These are phyloP conservation scores for Claviceps purpurea DNA, from an alignment of 2,329 filamentous ascomycete genomes.

Conservation along the genomic window DNA sequence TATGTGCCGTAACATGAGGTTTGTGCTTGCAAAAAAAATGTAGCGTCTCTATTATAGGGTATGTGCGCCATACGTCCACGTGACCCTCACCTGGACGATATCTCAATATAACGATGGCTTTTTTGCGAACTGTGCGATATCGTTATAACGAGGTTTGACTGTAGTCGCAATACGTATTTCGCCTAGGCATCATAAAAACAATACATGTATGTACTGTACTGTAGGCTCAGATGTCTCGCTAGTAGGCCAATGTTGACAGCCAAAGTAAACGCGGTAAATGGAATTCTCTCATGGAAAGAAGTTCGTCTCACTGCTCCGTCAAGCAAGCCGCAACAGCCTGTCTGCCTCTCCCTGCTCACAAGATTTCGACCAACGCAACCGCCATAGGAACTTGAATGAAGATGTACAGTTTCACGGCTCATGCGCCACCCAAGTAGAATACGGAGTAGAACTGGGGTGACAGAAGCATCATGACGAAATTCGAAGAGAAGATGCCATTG, in stretches of 20 bases:
- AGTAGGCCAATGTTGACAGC: background rate
- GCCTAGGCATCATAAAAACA: background rate
- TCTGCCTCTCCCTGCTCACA: background rate
- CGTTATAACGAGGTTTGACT: too few relatives aligned
- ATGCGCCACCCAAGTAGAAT: background rate
- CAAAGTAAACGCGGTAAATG: background rate
- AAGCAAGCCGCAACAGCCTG: background rate
- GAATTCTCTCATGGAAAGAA: background rate
- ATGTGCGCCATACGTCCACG: too few relatives aligned
- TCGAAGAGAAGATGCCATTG: too few relatives aligned
- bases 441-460: too few relatives aligned
- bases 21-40: too few relatives aligned
- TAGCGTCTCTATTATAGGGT: too few relatives aligned
- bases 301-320: background rate
- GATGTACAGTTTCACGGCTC: background rate
- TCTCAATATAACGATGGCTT: too few relatives aligned
- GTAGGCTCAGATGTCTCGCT: background rate
- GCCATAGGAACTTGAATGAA: background rate
- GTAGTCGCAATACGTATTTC: background rate
- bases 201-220: background rate
- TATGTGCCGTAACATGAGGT: too few relatives aligned
- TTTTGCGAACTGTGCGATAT: too few relatives aligned
- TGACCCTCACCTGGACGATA: too few relatives aligned
- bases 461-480: too few relatives aligned
- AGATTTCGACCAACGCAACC: background rate